Evolutionary conservation across 805 yeast genomes (phyloP).

Genomic region (Komagataella populi): DNA sequence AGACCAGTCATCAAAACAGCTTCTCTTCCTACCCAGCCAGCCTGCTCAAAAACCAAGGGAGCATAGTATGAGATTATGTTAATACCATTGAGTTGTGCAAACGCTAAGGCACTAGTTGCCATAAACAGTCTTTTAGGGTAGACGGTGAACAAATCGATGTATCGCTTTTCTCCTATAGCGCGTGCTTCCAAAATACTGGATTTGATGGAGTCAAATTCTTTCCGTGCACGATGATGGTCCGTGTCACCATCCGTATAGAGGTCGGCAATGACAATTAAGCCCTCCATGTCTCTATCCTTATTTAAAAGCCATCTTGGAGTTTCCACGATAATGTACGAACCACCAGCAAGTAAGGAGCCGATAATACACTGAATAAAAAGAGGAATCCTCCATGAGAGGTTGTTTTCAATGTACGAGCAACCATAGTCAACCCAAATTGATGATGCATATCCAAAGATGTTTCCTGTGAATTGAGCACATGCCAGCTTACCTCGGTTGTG

Average conservation of each 20-base stretch:
- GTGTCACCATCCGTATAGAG: slow-evolving; percentile 15
- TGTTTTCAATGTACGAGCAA: slow-evolving; percentile 49
- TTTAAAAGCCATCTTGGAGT: slow-evolving; percentile 82
- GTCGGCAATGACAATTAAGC: slow-evolving; percentile 23
- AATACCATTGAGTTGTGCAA: slow-evolving; percentile 85
- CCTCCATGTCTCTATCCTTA: slow-evolving; percentile 50
- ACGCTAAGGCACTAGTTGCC: slow-evolving; percentile 76
- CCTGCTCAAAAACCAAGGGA: slow-evolving; percentile 80
- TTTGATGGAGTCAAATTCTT: slow-evolving; percentile 34
- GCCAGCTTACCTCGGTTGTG: slow-evolving; percentile 77
- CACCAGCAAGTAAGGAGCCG: slow-evolving; percentile 51
- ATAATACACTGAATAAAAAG: slow-evolving; percentile 60
- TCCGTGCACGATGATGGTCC: slow-evolving; percentile 11
- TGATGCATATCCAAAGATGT: slow-evolving; percentile 65
- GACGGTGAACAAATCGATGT: slow-evolving; percentile 25
- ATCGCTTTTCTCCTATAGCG: slow-evolving; percentile 20
- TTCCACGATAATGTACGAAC: slow-evolving; percentile 71
- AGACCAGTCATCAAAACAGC: slow-evolving; percentile 85
- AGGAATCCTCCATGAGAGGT: slow-evolving; percentile 70
- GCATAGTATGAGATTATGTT: slow-evolving; percentile 84
- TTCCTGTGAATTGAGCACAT: slow-evolving; percentile 81
- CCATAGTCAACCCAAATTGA: slow-evolving; percentile 83
- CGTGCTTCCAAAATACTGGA: slow-evolving; percentile 24
- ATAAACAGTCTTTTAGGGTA: slow-evolving; percentile 45
- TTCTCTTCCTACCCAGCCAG: slow-evolving; percentile 78